Percentiles rank a stretch among this genome's conserved stretches.
These are phyloP conservation scores for Lecanicillium sp. DNA, from an alignment of 2,329 filamentous ascomycete genomes.

Conservation along the genomic window DNA sequence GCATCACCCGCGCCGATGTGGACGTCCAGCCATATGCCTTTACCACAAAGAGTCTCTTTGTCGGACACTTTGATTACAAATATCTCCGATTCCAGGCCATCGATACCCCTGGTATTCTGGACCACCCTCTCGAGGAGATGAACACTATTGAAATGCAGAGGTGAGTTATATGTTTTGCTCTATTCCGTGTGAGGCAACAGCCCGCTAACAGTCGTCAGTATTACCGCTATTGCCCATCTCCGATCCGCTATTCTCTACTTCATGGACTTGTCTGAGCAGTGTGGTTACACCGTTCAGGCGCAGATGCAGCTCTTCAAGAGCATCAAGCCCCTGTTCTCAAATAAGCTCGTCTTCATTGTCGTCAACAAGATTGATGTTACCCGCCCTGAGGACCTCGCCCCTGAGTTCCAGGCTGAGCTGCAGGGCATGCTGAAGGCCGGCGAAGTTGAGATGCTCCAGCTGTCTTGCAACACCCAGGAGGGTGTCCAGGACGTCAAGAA, in stretches of 20 bases:
- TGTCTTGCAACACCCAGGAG: constrained; percentile 92
- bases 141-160: constrained; percentile 98
- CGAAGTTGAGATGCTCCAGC: constrained; percentile 86
- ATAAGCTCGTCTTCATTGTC: constrained; percentile 94
- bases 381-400: constrained; percentile 77
- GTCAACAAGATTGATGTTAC: constrained; percentile 98
- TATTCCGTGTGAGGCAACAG: too few species aligned
- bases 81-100: constrained; percentile 60
- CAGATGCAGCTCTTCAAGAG: constrained; percentile 94
- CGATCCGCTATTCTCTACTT: constrained; percentile 94
- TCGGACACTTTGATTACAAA: constrained; percentile 97
- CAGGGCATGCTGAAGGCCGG: constrained; percentile 75
- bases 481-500: constrained; percentile 95
- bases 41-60: constrained; percentile 94
- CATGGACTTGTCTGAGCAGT: constrained; percentile 96
- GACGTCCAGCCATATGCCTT: constrained; percentile 98
- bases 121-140: constrained; percentile 98
- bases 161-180: constrained; percentile 11
- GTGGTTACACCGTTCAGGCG: constrained; percentile 84
- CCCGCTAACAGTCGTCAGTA: constrained; percentile 32
- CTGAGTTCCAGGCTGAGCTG: constrained; percentile 69
- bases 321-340: constrained; percentile 93
- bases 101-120: constrained; percentile 96
- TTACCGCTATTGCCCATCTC: constrained; percentile 95
- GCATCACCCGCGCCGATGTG: constrained; percentile 87